Base-by-base conservation (phyloP, 129 eudicot genomes). In the Arctium lappa region DNA sequence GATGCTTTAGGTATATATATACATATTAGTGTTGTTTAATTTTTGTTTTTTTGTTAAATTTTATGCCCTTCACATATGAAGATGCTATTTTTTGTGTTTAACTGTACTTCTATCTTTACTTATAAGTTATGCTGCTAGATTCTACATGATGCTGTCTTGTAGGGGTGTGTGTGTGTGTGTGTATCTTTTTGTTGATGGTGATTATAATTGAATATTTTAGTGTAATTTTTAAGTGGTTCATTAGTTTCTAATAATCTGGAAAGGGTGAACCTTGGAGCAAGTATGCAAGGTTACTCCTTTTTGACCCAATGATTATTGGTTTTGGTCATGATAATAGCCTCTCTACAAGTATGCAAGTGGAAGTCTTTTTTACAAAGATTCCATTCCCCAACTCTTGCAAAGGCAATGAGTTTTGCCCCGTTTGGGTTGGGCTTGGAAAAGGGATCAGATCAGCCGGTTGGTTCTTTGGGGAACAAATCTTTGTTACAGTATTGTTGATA, bases 1-100 rank as follows among this genome's bases (percentile, higher is more conserved):
- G 97, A 94, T 87, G 98, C 98, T 9, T 85, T 94, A 86, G 98
- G 98, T 94, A 74, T 70, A 7, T 22, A 0, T 22, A 22, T 22
- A 22, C 27, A 22, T 3, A 16, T 81, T 13, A 1, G 0, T 73
- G 33, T 18, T 40, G 56, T 74, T 33, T 38, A 32, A 2, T n/a
- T 31, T 4, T 15, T n/a, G 27, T 30, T 4, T 6, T 31, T 83
- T 40, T 10, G 72, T 37, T 69, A 30, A 77, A 69, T 78, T 27
- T 8, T 66, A 32, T 42, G 9, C 2, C 46, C 16, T 22, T 27
- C 15, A 6, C 48, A 10, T 39, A 60, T 39, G 12, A 11, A 38
- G 50, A 4, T 46, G n/a, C 36, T 60, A 1, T 60, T 6, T 60
- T 53, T 53, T 53, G 1, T 8, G 27, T 22, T 22, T 22, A 22